Base-by-base conservation (phyloP, 2,329 filamentous ascomycete species). In the Epichloe scottii region DNA sequence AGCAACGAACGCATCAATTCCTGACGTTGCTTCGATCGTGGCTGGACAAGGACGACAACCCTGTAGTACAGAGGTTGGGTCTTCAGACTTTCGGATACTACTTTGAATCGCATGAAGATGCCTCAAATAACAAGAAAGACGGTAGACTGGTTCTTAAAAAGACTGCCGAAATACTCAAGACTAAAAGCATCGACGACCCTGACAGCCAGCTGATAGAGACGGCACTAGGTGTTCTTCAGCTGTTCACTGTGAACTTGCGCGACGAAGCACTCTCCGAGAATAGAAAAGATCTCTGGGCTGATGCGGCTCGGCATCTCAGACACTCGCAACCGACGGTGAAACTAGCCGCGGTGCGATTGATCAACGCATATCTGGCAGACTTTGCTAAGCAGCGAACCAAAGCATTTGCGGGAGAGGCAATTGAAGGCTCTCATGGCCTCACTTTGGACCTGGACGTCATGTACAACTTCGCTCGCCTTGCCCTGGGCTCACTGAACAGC, bases 71-170 rank as follows among this genome's bases (percentile, higher is more conserved):
- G 47, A 80, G 82, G 53, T 78, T 91, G 21, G 87, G 85, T 1
- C 73, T 96, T 49, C 86, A 93, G 63, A 81, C 85, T 33, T 95
- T 90, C 70, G 78, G 82, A 1, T 81, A 93, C 48, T 95, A 91
- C 65, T 86, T 95, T 52, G 86, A 93, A 53, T 78, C 78, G 0
- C 76, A 77, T 35, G 79, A 80, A 38, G 71, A 77, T 3, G 72
- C 71, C 2, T 63, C 73, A 8, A 81, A 79, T 53, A 82, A 82
- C 53, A 75, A 78, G 53, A 85, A 84, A 59, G 85, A 95, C 60
- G 70, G 87, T 11, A 72, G 75, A 11, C 76, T 81, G 37, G 73
- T 90, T 49, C 71, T 82, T 14, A 73, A 68, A 57, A 78, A 71
- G 51, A 71, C 79, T 8, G 63, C 76, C 6, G 65, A 72, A 6